These are phyloP conservation scores for Hypomontagnella submonticulosa DNA, from an alignment of 495 filamentous ascomycete genomes.

Conservation along the genomic window DNA sequence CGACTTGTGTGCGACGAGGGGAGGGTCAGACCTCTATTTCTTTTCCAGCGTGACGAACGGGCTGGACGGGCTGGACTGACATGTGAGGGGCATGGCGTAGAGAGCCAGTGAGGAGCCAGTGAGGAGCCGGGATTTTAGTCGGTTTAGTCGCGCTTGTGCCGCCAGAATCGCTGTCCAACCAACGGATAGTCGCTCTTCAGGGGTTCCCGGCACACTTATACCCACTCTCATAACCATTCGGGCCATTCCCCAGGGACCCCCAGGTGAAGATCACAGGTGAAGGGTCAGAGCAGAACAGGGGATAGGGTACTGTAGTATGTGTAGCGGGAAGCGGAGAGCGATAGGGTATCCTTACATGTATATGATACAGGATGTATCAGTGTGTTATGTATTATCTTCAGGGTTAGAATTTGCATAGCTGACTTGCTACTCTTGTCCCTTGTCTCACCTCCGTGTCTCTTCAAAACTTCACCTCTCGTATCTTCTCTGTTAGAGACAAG, in stretches of 20 bases:
- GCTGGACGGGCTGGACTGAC: constrained; percentile 34
- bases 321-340: constrained; percentile 7
- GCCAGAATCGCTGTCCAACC: constrained; percentile 40
- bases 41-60: constrained; percentile 41
- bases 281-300: constrained; percentile 16
- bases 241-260: constrained; percentile 38
- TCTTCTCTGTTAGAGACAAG: constrained; percentile 16
- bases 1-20: constrained; percentile 28
- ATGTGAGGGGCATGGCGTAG: constrained; percentile 41
- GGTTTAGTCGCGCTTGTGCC: constrained; percentile 45
- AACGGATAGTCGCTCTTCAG: constrained; percentile 35
- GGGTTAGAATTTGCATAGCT: constrained; percentile 20
- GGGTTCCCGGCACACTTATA: constrained; percentile 37
- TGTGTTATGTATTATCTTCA: constrained; percentile 22
- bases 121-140: constrained; percentile 35
- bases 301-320: constrained; percentile 9
- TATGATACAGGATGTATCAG: constrained; percentile 3
- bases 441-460: constrained; percentile 23
- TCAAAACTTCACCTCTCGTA: constrained; percentile 35
- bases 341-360: constrained; percentile 11
- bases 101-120: constrained; percentile 25
- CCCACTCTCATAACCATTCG: constrained; percentile 41
- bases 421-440: constrained; percentile 20
- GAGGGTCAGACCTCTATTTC: constrained; percentile 33
- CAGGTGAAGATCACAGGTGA: constrained; percentile 46